These are phyloP conservation scores for Erythrobasidium yunnanense DNA, from an alignment of 768 basidiomycete genomes.

Conservation along the genomic window DNA sequence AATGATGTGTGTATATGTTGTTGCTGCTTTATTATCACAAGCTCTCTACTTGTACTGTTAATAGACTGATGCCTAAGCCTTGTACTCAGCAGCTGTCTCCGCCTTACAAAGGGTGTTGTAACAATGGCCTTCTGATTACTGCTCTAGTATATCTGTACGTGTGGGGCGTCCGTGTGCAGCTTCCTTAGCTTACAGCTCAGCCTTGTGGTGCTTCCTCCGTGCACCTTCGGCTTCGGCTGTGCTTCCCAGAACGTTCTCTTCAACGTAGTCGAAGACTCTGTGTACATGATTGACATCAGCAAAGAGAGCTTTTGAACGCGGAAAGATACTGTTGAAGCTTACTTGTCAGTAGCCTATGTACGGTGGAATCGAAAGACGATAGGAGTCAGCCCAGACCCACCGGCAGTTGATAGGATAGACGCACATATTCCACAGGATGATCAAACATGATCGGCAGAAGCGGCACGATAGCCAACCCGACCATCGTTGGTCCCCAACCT, in stretches of 20 bases:
- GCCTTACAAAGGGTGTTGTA: too few species aligned
- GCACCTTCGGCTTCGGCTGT: not conserved
- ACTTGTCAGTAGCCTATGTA: not conserved
- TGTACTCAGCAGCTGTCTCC: not conserved
- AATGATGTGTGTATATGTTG: not conserved
- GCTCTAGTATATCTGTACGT: too few species aligned
- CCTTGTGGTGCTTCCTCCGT: conserved; percentile 8
- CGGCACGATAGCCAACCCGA: conserved; percentile 21
- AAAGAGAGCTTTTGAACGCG: not conserved
- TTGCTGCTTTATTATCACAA: not conserved
- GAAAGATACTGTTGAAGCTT: not conserved
- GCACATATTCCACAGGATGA: conserved; percentile 18
- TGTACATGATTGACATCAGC: not conserved
- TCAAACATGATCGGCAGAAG: conserved; percentile 25
- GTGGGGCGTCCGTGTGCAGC: too few species aligned
- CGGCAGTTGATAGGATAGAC: not conserved
- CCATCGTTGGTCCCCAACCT: conserved; percentile 30
- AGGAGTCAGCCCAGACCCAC: not conserved
- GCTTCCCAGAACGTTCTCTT: conserved; percentile 18
- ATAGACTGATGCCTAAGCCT: not conserved
- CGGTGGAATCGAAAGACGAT: not conserved
- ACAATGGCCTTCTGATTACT: too few species aligned
- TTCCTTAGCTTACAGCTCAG: not conserved
- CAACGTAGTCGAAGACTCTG: conserved; percentile 20
- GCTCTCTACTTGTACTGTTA: not conserved